Base-by-base conservation (phyloP, 1,139 yeast species). In the Pneumocystis carinii region DNA sequence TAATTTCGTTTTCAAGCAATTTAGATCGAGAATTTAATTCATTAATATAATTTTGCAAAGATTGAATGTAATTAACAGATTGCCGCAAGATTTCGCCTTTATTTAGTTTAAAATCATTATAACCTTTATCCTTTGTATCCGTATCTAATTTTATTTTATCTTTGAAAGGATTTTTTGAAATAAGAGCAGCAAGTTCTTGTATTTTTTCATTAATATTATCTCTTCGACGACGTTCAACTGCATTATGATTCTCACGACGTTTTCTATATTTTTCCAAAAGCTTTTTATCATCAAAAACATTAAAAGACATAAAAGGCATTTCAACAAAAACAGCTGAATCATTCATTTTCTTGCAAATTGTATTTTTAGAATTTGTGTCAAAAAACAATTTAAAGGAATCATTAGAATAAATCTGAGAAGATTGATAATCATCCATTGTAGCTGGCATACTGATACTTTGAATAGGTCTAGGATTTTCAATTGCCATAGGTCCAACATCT, bases 151-250 rank as follows among this genome's bases (percentile, higher is more conserved):
- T 62, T 14, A 67, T 67, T 1, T 65, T 59, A 12, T 66, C 66
- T 36, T 63, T 66, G 29, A 83, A 86, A 69, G 85, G 82, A 57
- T 81, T 81, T 15, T 76, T 75, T 0, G 97, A 96, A 2, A 90
- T 81, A 62, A 87, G 73, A 0, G 81, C 77, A 61, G 89, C 79
- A 59, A 90, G 77, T 69, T 90, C 96, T 70, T 87, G 94, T 64
- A 90, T 90, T 71, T 85, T 84, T 62, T 89, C 96, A 71, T 90
- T 90, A 73, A 90, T 87, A 70, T 87, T 88, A 72, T 90, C 97
- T 66, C 95, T 78, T 66, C 96, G 81, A 68, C 88, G 83, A 17
- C 94, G 76, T 66, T 81, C 85, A 17, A 78, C 77, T 6, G 77
- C 55, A 48, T 48, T 48, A 24, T 48, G 55, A 17, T 32, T 48